Evolutionary conservation across 345 rosid species (phyloP).

Genomic region (Brassica napus): Da-Ae NC_063445.1:1398501-1399000

Average conservation of each 20-base stretch:
- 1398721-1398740: conserved; percentile 68
- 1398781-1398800: too few relatives aligned
- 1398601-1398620: conserved; percentile 60
- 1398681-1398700: conserved; percentile 43
- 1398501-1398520: conserved; percentile 67
- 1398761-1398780: conserved; percentile 42
- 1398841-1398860: too few relatives aligned
- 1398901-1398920: too few relatives aligned
- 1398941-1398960: too few relatives aligned
- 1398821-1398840: too few relatives aligned
- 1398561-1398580: conserved; percentile 64
- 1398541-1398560: conserved; percentile 52
- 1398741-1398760: conserved; percentile 59
- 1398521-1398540: conserved; percentile 56
- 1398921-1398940: too few relatives aligned
- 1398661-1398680: conserved; percentile 43
- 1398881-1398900: too few relatives aligned
- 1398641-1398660: conserved; percentile 62
- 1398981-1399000: too few relatives aligned
- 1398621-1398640: conserved; percentile 50
- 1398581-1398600: conserved; percentile 53
- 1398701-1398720: too few relatives aligned
- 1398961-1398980: too few relatives aligned
- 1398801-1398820: too few relatives aligned
- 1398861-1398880: too few relatives aligned